Evolutionary conservation across 2,329 filamentous ascomycete species (phyloP), one percentile per base, ranked within the genome.

Genomic region (Fusarium sp.): DNA sequence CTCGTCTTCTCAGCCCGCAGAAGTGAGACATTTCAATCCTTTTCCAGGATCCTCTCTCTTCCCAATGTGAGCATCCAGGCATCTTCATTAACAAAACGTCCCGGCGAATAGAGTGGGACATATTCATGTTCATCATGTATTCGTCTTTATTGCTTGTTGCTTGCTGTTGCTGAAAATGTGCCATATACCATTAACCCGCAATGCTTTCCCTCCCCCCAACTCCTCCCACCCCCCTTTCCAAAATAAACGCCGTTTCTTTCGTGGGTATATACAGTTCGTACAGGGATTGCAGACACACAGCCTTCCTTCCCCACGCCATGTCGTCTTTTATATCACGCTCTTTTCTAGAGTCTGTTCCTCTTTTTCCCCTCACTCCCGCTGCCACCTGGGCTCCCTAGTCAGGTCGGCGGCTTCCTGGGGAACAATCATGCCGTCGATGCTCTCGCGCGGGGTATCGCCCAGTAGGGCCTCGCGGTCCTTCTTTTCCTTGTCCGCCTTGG

Each of bases 391-490:
- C 65, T 81, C 77, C 24, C 69, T 52, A 18, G 48, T 68, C 52
- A 80, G 56, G 59, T 81, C 80, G 14, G 37, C 80, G 14, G 37
- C 76, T 27, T 77, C 80, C 61, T 81, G 78, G 43, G 65, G 62
- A 54, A 77, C 64, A 14, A 43, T 27, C 22, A 65, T 68, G 10
- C 64, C 76, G 13, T 79, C 74, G 18, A 75, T 65, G 20, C 78
- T 81, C 45, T 73, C 72, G 33, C 65, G 73, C 39, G 76, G 76
- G 24, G 65, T 70, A 29, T 74, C 74, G 14, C 76, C 73, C 64
- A 83, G 62, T n/a, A 83, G 75, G 16, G 81, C 78, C 35, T 81
- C 75, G n/a, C 76, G 76, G 43, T 81, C 78, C 41, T 74, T 74
- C 52, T 60, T 71, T 41, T 77, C 70, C 33, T 70, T 75, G 11